Evolutionary conservation across 306 rosid species (phyloP).

Genomic region (Cajanus cajan): DNA sequence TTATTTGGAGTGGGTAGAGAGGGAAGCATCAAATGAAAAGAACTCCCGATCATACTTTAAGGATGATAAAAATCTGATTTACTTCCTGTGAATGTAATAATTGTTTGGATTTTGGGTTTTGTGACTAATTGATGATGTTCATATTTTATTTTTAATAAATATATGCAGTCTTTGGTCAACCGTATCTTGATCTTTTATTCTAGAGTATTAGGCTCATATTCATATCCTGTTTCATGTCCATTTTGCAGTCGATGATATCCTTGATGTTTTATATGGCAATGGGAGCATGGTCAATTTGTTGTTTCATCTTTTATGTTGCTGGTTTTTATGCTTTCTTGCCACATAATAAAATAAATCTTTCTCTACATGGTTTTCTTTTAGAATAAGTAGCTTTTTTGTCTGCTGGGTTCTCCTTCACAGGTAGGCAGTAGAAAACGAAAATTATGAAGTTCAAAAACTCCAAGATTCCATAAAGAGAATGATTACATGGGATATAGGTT

Average conservation of each 20-base stretch:
- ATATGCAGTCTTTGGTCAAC: neutral
- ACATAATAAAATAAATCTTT: too few relatives aligned
- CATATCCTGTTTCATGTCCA: neutral
- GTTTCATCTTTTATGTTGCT: neutral
- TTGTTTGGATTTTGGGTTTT: neutral
- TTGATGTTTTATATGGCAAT: neutral
- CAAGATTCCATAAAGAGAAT: neutral
- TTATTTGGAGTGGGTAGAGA: neutral
- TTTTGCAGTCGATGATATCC: neutral
- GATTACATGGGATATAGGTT: neutral
- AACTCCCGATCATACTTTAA: neutral
- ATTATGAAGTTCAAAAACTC: neutral
- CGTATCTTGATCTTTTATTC: neutral
- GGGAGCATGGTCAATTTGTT: neutral
- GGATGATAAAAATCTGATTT: neutral
- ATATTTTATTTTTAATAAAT: too few relatives aligned
- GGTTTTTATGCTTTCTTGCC: neutral
- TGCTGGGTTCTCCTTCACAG: neutral
- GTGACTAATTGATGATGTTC: neutral
- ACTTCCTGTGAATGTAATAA: neutral
- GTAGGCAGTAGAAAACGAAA: neutral
- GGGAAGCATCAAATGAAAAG: neutral
- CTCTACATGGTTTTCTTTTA: too few relatives aligned
- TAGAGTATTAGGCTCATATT: neutral
- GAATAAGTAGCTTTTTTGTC: neutral